Base-by-base conservation (phyloP, 1,284 basidiomycete species). In the Moesziomyces parantarcticus region DNA sequence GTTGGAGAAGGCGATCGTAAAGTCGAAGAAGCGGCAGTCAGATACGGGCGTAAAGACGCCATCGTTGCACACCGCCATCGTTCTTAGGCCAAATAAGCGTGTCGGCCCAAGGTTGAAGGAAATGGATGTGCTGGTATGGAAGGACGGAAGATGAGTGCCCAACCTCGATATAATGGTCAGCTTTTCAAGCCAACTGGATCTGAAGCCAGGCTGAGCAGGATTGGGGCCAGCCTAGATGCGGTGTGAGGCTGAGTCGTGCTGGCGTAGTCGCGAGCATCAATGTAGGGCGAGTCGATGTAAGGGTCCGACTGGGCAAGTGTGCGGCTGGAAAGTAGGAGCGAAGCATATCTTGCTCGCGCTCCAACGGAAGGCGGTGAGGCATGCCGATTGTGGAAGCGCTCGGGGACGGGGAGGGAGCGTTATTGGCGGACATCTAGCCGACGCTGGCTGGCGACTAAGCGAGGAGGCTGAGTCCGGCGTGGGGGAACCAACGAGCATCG, bases 1-100 rank as follows among this genome's bases (percentile, higher is more conserved):
- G 56, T 78, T 78, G 29, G 65, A 66, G 54, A 78, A 78, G 34
- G 64, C 57, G 41, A 76, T 39, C n/a, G 76, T 78, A 20, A 78
- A 78, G 54, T 78, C 76, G 40, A 78, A 78, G 52, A 63, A 71
- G 29, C 76, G 73, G 50, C 76, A 78, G 32, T 58, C 45, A 16
- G 75, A 77, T 22, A 59, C 54, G 4, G 76, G 75, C n/a, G 75
- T 76, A 18, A 75, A 67, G 52, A 59, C 26, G 45, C 47, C 69
- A 40, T 68, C 70, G 36, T 73, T 73, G 70, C 70, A 73, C 32
- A 44, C 40, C 3, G 49, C 41, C 58, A 62, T 62, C n/a, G 18
- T 48, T 43, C 6, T 50, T 29, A 11, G 49, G 3, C 22, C 32
- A 25, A 34, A 22, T n/a, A 36, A 16, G 3, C 23, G 41, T 22